Evolutionary conservation across 2,329 filamentous ascomycete genomes (phyloP).

Genomic region (Pseudopithomyces maydicus): DNA sequence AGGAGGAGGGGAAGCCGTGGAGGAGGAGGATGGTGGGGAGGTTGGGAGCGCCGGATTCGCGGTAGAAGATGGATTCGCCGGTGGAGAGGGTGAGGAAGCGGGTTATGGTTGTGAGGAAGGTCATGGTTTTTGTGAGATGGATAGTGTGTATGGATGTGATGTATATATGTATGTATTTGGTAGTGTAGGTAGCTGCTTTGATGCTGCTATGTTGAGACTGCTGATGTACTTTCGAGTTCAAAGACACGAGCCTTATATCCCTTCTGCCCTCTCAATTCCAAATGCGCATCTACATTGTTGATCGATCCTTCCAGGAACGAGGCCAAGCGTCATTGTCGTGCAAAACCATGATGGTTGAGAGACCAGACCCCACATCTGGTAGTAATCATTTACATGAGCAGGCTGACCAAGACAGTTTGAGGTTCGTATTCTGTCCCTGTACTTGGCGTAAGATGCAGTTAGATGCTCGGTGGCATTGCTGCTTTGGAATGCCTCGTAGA

Average conservation of each 20-base stretch:
- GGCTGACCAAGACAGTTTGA: background rate
- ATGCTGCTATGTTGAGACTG: no score
- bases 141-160: no score
- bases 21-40: slow-evolving; percentile 52
- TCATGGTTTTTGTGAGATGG: no score
- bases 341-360: background rate
- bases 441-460: background rate
- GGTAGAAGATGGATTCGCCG: slow-evolving; percentile 47
- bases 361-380: background rate
- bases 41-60: slow-evolving; percentile 37
- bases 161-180: background rate
- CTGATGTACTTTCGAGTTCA: no score
- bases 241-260: background rate
- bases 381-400: background rate
- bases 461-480: background rate
- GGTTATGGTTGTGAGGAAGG: slow-evolving; percentile 19
- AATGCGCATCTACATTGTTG: background rate
- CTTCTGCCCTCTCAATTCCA: background rate
- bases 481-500: background rate
- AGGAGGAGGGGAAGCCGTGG: slow-evolving; percentile 55
- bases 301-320: background rate
- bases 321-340: background rate
- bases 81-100: slow-evolving; percentile 22
- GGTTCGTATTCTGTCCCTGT: background rate
- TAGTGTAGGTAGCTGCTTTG: no score